A percentile compares a stretch with the other conserved stretches of the same genome.
phyloP scores from a whole-genome alignment of 2,329 filamentous ascomycete species.

The Penicillium crustosum region DNA sequence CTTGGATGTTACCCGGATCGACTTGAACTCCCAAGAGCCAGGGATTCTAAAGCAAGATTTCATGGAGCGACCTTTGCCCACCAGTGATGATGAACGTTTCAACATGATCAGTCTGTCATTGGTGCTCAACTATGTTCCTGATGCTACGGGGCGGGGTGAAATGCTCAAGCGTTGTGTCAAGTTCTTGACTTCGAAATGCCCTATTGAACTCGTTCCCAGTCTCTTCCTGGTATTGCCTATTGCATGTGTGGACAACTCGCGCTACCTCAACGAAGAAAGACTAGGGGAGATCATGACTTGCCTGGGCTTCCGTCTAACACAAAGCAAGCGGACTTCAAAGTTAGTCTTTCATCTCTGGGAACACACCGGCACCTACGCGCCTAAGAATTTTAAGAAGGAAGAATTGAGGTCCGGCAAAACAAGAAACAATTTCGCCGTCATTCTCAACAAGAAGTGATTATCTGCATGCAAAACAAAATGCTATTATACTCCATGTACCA shows the following conservation, averaged over 20 bases:
- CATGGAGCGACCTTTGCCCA: slow-evolving; percentile 78
- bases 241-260: slow-evolving; percentile 84
- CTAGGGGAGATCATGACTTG: slow-evolving; percentile 71
- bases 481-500: neutral
- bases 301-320: slow-evolving; percentile 68
- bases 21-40: slow-evolving; percentile 80
- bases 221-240: slow-evolving; percentile 88
- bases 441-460: slow-evolving; percentile 49
- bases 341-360: slow-evolving; percentile 88
- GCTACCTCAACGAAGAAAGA: slow-evolving; percentile 75
- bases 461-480: neutral
- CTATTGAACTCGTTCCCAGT: slow-evolving; percentile 45
- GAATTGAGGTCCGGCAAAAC: slow-evolving; percentile 72
- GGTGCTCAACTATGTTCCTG: slow-evolving; percentile 91
- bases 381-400: slow-evolving; percentile 63
- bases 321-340: slow-evolving; percentile 75
- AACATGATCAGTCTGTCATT: slow-evolving; percentile 89
- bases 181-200: slow-evolving; percentile 57
- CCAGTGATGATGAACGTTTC: slow-evolving; percentile 62
- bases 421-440: slow-evolving; percentile 89
- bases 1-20: slow-evolving; percentile 79
- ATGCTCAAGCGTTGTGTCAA: slow-evolving; percentile 77
- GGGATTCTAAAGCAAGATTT: slow-evolving; percentile 86
- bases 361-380: slow-evolving; percentile 39
- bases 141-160: slow-evolving; percentile 69